Evolutionary conservation across 495 filamentous ascomycete genomes (phyloP).

Genomic region (Talaromyces stipitatus): DNA sequence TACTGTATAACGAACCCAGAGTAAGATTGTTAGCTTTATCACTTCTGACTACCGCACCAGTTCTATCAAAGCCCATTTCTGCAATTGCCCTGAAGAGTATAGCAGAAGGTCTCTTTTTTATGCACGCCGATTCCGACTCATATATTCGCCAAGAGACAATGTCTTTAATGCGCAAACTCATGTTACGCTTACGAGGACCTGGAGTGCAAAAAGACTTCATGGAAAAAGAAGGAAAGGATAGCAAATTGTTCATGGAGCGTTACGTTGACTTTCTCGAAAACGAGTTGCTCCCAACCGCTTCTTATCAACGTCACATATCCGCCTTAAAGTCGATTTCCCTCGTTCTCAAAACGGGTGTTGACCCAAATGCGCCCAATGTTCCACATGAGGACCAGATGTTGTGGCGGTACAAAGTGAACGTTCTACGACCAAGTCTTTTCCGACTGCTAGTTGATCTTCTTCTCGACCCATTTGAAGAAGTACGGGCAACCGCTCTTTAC

Average conservation of each 20-base stretch:
- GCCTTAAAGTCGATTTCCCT: conserved; percentile 59
- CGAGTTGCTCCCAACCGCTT: conserved; percentile 66
- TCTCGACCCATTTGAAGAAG: conserved; percentile 88
- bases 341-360: conserved; percentile 50
- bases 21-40: conserved; percentile 70
- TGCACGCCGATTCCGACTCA: conserved; percentile 78
- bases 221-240: conserved; percentile 19
- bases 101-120: conserved; percentile 50
- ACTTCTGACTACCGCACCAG: conserved; percentile 60
- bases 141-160: conserved; percentile 72
- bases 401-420: conserved; percentile 46
- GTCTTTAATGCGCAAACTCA: conserved; percentile 56
- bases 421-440: conserved; percentile 44
- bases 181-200: conserved; percentile 45
- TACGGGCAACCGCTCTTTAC: conserved; percentile 56
- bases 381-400: conserved; percentile 17
- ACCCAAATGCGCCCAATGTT: conserved; percentile 12
- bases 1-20: conserved; percentile 55
- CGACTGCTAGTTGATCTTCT: conserved; percentile 65
- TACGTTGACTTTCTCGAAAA: conserved; percentile 62
- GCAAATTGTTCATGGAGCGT: conserved; percentile 55
- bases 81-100: conserved; percentile 50
- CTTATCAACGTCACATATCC: conserved; percentile 82
- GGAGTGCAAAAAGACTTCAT: not conserved
- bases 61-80: conserved; percentile 63